These are phyloP conservation scores for Cordia subcordata DNA, from an alignment of 257 asterid genomes.

Conservation along the genomic window DNA sequence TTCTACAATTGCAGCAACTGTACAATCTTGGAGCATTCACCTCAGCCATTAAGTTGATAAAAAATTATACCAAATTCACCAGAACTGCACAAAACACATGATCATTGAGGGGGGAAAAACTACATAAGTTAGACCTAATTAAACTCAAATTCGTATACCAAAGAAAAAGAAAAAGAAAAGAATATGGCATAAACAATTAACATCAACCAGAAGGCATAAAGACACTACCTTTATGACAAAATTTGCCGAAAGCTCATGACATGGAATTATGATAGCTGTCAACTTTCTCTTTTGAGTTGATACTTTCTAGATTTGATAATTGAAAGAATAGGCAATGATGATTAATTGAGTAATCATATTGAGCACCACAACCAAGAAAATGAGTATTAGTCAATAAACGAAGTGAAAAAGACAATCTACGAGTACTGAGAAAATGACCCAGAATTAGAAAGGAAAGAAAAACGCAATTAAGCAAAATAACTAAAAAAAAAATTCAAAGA, in stretches of 20 bases:
- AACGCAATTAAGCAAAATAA: no score
- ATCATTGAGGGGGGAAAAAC: background rate
- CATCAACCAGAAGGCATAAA: background rate
- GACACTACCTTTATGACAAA: background rate
- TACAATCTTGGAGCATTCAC: conserved; percentile 51
- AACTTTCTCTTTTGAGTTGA: background rate
- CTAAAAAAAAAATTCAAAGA: no score
- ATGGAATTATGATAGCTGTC: background rate
- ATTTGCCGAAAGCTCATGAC: background rate
- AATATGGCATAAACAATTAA: conserved; percentile 4
- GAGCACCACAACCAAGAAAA: background rate
- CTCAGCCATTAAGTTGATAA: conserved; percentile 39
- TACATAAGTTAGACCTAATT: background rate
- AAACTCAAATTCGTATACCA: background rate
- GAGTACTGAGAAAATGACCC: background rate
- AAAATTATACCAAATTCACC: conserved; percentile 15
- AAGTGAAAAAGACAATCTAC: background rate
- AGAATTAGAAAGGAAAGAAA: background rate
- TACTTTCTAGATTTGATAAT: conserved; percentile 1
- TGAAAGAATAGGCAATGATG: background rate
- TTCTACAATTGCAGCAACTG: conserved; percentile 56
- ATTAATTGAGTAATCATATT: conserved; percentile 6
- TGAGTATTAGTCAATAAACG: background rate
- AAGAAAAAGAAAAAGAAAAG: background rate
- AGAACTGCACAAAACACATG: conserved; percentile 22